Conservation (phyloP, 2,329 filamentous ascomycete genomes). For the Ophiocordyceps camponoti-saundersi region DNA sequence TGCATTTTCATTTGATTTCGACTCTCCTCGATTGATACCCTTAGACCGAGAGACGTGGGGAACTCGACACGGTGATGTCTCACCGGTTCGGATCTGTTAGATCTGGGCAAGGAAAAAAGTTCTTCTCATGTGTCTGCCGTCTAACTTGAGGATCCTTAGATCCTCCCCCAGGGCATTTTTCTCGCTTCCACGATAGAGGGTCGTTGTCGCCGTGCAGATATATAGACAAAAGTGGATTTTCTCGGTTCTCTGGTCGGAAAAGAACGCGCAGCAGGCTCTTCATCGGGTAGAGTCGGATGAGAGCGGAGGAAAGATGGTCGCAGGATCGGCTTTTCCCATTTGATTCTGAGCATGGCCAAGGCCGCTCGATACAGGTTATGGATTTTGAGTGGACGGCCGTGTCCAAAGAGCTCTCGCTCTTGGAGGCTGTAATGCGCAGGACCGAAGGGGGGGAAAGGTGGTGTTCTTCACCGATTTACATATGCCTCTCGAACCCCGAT, state of each 20-base stretch:
- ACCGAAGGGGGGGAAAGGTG: background rate
- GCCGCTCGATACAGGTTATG: conserved; percentile 21
- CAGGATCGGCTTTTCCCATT: conserved; percentile 17
- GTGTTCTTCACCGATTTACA: background rate
- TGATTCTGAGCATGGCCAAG: conserved; percentile 17
- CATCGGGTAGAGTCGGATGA: conserved; percentile 12
- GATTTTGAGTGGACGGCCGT: conserved; percentile 17
- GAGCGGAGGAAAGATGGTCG: conserved; percentile 15
- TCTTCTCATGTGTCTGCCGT: conserved; percentile 20
- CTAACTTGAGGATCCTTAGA: conserved; percentile 13
- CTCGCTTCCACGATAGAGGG: conserved; percentile 24
- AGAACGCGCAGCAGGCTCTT: conserved; percentile 18
- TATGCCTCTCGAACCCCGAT: too few species aligned
- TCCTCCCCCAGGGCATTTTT: conserved; percentile 19
- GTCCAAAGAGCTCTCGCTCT: conserved; percentile 11
- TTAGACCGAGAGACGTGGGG: conserved; percentile 23
- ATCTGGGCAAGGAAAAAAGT: conserved; percentile 20
- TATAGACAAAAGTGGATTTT: conserved; percentile 52
- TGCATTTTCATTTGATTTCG: conserved; percentile 26
- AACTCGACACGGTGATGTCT: conserved; percentile 18
- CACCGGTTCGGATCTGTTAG: conserved; percentile 15
- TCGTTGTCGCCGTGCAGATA: conserved; percentile 27
- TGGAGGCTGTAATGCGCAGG: background rate
- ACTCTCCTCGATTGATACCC: conserved; percentile 26
- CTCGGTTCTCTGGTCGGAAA: conserved; percentile 36